Evolutionary conservation across 768 basidiomycete species (phyloP).

Genomic region (Leccinum incarnatum): DNA sequence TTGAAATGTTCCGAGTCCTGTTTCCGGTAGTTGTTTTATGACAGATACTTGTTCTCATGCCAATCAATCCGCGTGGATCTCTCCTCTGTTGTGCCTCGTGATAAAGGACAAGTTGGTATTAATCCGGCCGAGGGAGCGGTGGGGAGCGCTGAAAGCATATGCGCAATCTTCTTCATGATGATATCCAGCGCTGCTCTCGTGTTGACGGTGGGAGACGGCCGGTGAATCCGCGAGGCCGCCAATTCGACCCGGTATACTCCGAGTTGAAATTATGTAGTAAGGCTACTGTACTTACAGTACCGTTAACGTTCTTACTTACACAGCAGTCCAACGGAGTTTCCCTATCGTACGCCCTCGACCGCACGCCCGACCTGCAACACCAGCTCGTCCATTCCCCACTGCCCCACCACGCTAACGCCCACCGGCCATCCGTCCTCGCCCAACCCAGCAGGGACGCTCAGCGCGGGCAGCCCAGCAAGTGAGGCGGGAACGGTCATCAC

Average conservation of each 20-base stretch:
- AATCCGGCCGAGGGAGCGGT: no score
- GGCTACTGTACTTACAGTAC: no score
- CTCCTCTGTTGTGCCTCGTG: no score
- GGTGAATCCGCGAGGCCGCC: no score
- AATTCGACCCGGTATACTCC: no score
- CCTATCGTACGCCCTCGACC: slow-evolving; percentile 34
- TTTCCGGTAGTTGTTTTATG: not conserved
- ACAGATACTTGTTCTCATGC: not conserved
- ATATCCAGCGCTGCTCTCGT: no score
- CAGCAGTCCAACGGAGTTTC: not conserved
- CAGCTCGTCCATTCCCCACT: slow-evolving; percentile 77
- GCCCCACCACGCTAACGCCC: slow-evolving; percentile 79
- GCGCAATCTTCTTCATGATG: no score
- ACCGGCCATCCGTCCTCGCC: slow-evolving; percentile 72
- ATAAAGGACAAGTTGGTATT: no score
- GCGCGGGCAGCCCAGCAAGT: slow-evolving; percentile 81
- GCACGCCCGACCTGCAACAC: slow-evolving; percentile 53
- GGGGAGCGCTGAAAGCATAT: no score
- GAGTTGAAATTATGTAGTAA: no score
- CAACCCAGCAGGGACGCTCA: slow-evolving; percentile 62
- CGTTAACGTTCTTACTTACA: not conserved
- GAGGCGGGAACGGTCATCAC: slow-evolving; percentile 91
- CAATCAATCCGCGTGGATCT: not conserved
- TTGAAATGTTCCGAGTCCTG: not conserved
- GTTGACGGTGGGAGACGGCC: no score